Base-by-base conservation (phyloP, 2,329 filamentous ascomycete genomes). In the Colletotrichum sojae region DNA sequence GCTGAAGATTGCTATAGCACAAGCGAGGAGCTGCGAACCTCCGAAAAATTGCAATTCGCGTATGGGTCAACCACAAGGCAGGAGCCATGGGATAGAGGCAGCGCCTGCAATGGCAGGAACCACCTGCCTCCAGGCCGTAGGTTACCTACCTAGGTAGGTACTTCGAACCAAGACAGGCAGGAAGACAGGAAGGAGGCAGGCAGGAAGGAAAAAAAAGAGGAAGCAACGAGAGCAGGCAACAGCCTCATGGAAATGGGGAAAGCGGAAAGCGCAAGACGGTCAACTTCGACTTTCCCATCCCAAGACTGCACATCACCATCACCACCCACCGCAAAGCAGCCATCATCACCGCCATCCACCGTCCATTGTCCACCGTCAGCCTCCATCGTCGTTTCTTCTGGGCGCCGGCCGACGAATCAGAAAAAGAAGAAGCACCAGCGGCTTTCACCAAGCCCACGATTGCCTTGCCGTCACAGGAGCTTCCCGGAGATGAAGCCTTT, bases 401-500 rank as follows among this genome's bases (percentile, higher is more conserved):
- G 45, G 13, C 36, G n/a, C 36, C 18, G 31, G 36, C 22, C 25
- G 31, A 9, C 5, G 2, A 10, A 22, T n/a, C n/a, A n/a, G 22
- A 22, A 22, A 4, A 22, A 22, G 22, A 22, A 25, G 10, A 31
- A 31, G 9, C 27, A 8, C 13, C 12, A 15, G 16, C 51, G 43
- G 46, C 46, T 52, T 46, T 13, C 20, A n/a, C 16, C 40, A 51
- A 18, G 22, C 12, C 40, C 27, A 51, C 36, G 13, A 25, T 25
- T 36, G 39, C 27, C 16, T 18, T 18, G 39, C 46, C 39, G 18
- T 16, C n/a, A 15, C 49, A 36, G 39, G 65, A 64, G 53, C 52
- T 58, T 64, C 53, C 53, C 60, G 52, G 65, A 58, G 20, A 67
- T 64, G 53, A 67, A 46, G 46, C 39, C 46, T 36, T 10, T 25